These are phyloP conservation scores for Lipomyces yamadae DNA, from an alignment of 805 yeast species.

Conservation along the genomic window DNA sequence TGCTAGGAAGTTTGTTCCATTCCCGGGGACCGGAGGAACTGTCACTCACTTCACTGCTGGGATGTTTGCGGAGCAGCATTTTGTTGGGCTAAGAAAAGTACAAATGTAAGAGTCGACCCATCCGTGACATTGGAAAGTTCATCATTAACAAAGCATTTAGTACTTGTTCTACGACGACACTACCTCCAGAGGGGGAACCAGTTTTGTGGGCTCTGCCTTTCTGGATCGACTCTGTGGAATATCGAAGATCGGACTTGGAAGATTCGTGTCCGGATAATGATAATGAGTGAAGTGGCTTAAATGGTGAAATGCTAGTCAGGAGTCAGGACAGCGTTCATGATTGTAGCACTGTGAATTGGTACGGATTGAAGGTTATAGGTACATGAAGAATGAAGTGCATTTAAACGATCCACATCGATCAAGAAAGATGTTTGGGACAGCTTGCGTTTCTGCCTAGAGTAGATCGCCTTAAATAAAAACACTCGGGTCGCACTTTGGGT, in stretches of 20 bases:
- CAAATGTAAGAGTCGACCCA: constrained; percentile 1
- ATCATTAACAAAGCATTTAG: neutral
- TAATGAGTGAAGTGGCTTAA: no score
- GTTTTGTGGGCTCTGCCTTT: neutral
- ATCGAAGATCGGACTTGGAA: neutral
- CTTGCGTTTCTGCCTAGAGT: no score
- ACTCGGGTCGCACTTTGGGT: no score
- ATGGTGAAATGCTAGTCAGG: no score
- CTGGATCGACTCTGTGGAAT: constrained; percentile 13
- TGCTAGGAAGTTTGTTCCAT: neutral
- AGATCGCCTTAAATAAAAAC: no score
- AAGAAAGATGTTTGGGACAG: no score
- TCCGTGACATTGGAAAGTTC: neutral
- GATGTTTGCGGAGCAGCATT: constrained; percentile 4
- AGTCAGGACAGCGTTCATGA: no score
- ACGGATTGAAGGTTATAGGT: no score
- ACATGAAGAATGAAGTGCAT: no score
- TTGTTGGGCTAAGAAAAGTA: constrained; percentile 11
- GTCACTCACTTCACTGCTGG: constrained; percentile 10
- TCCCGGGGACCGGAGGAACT: constrained; percentile 13
- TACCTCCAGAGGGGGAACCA: neutral
- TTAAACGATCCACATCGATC: no score
- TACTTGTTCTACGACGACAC: neutral
- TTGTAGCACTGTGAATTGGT: no score
- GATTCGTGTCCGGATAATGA: neutral